Evolutionary conservation across 2,329 filamentous ascomycete genomes (phyloP), one percentile per base, ranked within the genome.

Genomic region (Colletotrichum tabaci): DNA sequence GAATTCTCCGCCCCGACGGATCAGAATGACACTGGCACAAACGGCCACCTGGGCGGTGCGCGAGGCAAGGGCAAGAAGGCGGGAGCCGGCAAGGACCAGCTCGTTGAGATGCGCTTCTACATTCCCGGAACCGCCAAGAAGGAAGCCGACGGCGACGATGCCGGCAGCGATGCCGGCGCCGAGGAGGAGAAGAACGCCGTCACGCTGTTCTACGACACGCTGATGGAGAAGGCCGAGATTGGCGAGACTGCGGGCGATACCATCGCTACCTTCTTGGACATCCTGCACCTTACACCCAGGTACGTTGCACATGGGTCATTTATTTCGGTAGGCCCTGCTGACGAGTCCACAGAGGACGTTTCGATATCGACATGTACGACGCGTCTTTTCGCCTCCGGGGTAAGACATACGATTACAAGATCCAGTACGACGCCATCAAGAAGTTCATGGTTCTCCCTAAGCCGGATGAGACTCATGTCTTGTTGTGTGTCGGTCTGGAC

Each of bases 321-420:
- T 10, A 44, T 42, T 12, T 3, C n/a, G 55, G 49, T 46, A 7
- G 18, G 18, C 16, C n/a, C 7, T 50, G 26, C 78, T 83, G 74
- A 82, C 71, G 57, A 61, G 61, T 7, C 53, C 74, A 73, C 83
- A 95, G 96, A 93, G 97, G 96, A 82, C 96, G 96, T 76, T 99
- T 99, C 88, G 96, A 98, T 82, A 98, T 99, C 84, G 96, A 99
- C 82, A 98, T 99, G 93, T 99, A 99, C 88, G 96, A 98, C 83
- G 92, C 91, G 18, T 98, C 96, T 2, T 98, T 99, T 89, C 93
- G 96, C 74, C 89, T 99, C 73, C 96, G 96, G 75, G 96, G 96
- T 79, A 99, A 99, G 86, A 99, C 96, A 30, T 99, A 99, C 87
- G 97, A 99, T 86, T 99, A 99, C 90, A 99, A 99, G 89, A 98